A percentile compares a stretch with the other conserved stretches of the same genome.
phyloP scores from a whole-genome alignment of 2,329 filamentous ascomycete species.

The Thermothelomyces thermophilus region DNA sequence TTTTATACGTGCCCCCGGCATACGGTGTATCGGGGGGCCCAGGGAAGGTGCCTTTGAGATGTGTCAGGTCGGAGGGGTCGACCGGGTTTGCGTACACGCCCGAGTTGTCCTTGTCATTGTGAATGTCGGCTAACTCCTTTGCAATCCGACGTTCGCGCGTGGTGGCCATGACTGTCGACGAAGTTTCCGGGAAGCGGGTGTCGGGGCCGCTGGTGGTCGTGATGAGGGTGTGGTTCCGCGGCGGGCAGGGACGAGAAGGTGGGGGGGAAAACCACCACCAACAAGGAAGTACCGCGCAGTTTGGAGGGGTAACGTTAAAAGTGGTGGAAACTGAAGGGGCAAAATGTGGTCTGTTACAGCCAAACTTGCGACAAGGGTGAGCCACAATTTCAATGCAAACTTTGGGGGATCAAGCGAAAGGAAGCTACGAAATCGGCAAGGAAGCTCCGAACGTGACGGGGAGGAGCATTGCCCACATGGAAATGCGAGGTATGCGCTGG shows the following conservation, averaged over 20 bases:
- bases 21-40: conserved; percentile 93
- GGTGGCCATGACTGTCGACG: conserved; percentile 36
- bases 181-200: neutral
- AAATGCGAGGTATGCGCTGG: neutral
- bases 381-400: neutral
- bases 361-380: neutral
- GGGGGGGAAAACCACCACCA: neutral
- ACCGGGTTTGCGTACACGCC: conserved; percentile 65
- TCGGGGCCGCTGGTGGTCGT: neutral
- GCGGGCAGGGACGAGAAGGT: neutral
- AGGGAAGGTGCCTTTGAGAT: conserved; percentile 74
- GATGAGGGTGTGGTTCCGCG: neutral
- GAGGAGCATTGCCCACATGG: neutral
- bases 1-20: conserved; percentile 71
- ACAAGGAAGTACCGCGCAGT: neutral
- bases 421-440: neutral
- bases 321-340: neutral
- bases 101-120: conserved; percentile 63
- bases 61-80: conserved; percentile 64
- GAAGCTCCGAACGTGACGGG: neutral
- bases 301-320: conserved; percentile 1
- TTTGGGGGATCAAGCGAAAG: too few relatives aligned
- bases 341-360: neutral
- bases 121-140: conserved; percentile 72
- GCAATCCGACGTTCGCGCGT: conserved; percentile 55